A percentile compares a stretch with the other conserved stretches of the same genome.
Evolutionary conservation across 2,329 filamentous ascomycete genomes (phyloP).

Genomic region (Colletotrichum sp.): DNA sequence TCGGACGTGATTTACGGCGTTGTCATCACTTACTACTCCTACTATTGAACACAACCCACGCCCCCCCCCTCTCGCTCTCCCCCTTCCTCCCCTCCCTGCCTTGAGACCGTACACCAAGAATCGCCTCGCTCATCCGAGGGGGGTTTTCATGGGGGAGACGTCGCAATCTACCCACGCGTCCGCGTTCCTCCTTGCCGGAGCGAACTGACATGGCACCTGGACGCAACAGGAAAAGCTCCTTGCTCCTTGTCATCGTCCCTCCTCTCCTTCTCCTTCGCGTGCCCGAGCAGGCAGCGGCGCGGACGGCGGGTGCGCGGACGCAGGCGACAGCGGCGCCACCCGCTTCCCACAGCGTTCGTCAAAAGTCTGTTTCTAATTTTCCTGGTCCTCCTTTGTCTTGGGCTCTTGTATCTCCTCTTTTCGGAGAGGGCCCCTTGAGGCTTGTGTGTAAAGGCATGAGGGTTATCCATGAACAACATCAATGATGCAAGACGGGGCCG

Average conservation of each 20-base stretch:
- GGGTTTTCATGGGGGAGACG: too few relatives aligned
- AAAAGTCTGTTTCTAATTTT: not conserved
- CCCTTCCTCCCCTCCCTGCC: not conserved
- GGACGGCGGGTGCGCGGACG: not conserved
- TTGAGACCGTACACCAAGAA: not conserved
- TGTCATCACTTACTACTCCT: not conserved
- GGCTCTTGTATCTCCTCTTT: not conserved
- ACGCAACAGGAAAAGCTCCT: not conserved
- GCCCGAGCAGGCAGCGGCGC: not conserved
- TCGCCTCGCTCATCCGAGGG: not conserved
- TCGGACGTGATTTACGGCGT: not conserved
- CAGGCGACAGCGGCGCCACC: conserved; percentile 14
- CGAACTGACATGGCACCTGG: not conserved
- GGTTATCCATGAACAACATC: not conserved
- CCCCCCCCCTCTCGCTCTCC: not conserved
- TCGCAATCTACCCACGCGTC: not conserved
- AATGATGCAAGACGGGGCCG: not conserved
- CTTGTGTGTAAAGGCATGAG: not conserved
- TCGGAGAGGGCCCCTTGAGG: not conserved
- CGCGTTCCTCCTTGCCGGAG: not conserved
- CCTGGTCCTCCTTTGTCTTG: not conserved
- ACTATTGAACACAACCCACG: not conserved
- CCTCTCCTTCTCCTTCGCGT: not conserved
- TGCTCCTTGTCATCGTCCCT: not conserved
- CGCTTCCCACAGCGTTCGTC: not conserved